A percentile compares a stretch with the other conserved stretches of the same genome.
Evolutionary conservation across 164 flowering plant species (phyloP).

Genomic region (Cinnamomum chago): DNA sequence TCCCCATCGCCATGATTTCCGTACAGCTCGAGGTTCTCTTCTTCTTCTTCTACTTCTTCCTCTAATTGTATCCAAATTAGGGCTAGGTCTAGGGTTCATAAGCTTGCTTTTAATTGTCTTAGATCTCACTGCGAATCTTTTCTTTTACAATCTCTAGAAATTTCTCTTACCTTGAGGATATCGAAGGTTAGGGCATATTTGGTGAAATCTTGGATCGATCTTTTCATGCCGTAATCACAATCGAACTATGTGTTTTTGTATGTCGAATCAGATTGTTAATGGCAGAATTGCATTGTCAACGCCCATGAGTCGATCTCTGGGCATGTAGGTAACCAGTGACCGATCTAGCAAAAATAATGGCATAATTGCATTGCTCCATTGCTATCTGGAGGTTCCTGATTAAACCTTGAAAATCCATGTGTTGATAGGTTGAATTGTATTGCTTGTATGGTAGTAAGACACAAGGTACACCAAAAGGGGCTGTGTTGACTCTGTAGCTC

Average conservation of each 20-base stretch:
- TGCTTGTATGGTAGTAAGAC: neutral
- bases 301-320: too few relatives aligned
- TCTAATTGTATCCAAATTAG: neutral
- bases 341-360: neutral
- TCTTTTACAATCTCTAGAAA: neutral
- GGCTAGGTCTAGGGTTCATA: too few relatives aligned
- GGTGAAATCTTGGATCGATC: neutral
- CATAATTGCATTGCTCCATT: neutral
- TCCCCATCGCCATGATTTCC: constrained; percentile 87
- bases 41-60: constrained; percentile 2
- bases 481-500: neutral
- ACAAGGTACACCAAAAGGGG: neutral
- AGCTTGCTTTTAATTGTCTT: neutral
- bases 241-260: neutral
- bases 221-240: neutral
- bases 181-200: neutral
- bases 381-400: neutral
- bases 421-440: neutral
- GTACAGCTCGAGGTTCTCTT: constrained; percentile 82
- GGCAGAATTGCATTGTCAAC: neutral
- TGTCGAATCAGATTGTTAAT: neutral
- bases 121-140: neutral
- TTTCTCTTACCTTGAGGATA: neutral
- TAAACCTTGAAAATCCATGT: neutral
- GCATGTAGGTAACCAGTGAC: too few relatives aligned